Percentiles rank a stretch among this genome's conserved stretches.
These are phyloP conservation scores for Physaria fendleri DNA, from an alignment of 345 rosid genomes.

Conservation along the genomic window DNA sequence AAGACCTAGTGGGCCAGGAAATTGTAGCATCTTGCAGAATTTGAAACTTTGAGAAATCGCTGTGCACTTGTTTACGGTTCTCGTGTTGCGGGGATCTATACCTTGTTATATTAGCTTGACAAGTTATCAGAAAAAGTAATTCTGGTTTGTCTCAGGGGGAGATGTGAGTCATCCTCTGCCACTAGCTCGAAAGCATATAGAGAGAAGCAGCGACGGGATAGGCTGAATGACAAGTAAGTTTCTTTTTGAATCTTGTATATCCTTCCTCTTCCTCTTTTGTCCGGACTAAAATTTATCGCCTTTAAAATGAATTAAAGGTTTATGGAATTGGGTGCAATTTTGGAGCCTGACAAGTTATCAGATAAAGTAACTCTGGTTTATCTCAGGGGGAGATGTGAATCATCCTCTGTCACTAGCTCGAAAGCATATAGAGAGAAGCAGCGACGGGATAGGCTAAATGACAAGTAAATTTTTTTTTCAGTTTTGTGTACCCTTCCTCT, in stretches of 20 bases:
- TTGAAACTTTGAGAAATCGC: not conserved
- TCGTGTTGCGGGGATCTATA: not conserved
- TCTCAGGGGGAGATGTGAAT: constrained; percentile 49
- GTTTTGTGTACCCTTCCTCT: not conserved
- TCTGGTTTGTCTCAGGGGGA: no score
- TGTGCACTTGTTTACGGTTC: not conserved
- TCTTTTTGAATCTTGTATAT: not conserved
- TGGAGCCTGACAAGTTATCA: not conserved
- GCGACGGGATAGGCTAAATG: constrained; percentile 92
- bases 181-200: constrained; percentile 95
- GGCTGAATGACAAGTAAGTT: constrained; percentile 93
- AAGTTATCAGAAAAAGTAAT: no score
- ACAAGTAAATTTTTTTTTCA: constrained; percentile 61
- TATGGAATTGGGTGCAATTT: constrained; percentile 67
- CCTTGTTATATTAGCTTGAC: not conserved
- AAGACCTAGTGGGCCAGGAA: no score
- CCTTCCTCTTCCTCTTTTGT: not conserved
- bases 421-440: constrained; percentile 97
- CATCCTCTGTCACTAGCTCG: constrained; percentile 66
- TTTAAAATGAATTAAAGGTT: constrained; percentile 47
- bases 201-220: constrained; percentile 95
- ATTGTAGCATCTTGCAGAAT: not conserved
- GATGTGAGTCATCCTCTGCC: constrained; percentile 50
- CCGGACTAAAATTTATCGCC: not conserved
- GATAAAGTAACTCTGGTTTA: not conserved